Base-by-base conservation (phyloP, 192 early-diverging fungal species). In the Pilobolus umbonatus region DNA sequence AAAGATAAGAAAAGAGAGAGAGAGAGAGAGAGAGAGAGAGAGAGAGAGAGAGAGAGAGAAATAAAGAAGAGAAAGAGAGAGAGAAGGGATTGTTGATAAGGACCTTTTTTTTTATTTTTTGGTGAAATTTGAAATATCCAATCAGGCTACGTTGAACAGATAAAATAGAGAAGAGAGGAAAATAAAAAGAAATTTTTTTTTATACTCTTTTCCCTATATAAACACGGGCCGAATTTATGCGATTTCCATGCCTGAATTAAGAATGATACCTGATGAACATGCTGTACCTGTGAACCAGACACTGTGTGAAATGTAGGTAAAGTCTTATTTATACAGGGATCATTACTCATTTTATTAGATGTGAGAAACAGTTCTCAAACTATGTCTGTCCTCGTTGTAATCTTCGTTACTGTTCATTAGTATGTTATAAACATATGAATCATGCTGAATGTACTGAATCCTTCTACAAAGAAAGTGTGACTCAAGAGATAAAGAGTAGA, bases 381-480 rank as follows among this genome's bases (percentile, higher is more conserved):
- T 88, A 88, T 47, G 82, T 73, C 15, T 88, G 85, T 50, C 85
- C 85, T 25, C 64, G 80, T 43, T 88, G 85, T 48, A 80, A 88
- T 66, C 69, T 88, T 36, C 61, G 69, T 40, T 88, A 88, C 50
- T 88, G 85, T 49, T 84, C 78, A 5, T 39, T 88, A 21, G 31
- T 57, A 3, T 88, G 85, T 55, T 88, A 85, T 53, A 84, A 84
- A 56, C 65, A 80, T 43, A 55, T 80, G 43, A 14, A 71, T 14
- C 61, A 68, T 47, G 53, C 45, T 21, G 47, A 52, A 17, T 71
- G 71, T 47, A 67, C 61, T 8, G 83, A 88, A 57, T 69, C 73
- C 3, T 88, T 88, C 57, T 85, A 88, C 55, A 80, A 72, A 43
- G 65, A 77, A 0, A 81, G 67, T 30, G 65, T 88, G 2, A 68